Conservation (phyloP, 176 grass and related monocot genomes). For the Juncus inflexus region DNA sequence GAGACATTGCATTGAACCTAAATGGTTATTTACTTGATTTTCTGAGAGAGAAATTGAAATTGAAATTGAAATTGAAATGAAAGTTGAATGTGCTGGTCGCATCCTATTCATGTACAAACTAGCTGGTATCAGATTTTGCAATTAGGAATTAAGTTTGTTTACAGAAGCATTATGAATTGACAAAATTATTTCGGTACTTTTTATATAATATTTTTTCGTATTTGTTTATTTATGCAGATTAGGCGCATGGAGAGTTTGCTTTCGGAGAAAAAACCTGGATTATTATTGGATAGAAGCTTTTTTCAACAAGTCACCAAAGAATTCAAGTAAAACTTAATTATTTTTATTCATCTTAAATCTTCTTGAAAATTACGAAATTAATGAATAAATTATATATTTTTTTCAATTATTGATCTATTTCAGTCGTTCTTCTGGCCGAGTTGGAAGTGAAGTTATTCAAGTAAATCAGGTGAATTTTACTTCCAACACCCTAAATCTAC, state of each 20-base stretch:
- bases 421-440: conserved; percentile 24
- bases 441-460: conserved; percentile 19
- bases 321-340: conserved; percentile 16
- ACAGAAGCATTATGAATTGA: no score
- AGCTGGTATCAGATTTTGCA: no score
- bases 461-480: conserved; percentile 18
- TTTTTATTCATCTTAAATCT: background rate
- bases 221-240: conserved; percentile 3
- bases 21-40: background rate
- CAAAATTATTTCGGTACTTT: no score
- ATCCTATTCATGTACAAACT: no score
- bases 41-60: no score
- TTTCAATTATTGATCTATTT: conserved; percentile 1
- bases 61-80: no score
- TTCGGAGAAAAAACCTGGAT: conserved; percentile 13
- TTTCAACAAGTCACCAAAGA: conserved; percentile 4
- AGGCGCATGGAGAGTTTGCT: conserved; percentile 23
- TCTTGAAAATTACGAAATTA: no score
- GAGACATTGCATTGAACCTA: background rate
- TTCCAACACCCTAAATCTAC: background rate
- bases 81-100: no score
- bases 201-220: no score
- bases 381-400: no score
- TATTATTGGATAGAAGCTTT: conserved; percentile 14
- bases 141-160: no score